These are phyloP conservation scores for Daedaleopsis nitida DNA, from an alignment of 768 basidiomycete genomes.

Conservation along the genomic window DNA sequence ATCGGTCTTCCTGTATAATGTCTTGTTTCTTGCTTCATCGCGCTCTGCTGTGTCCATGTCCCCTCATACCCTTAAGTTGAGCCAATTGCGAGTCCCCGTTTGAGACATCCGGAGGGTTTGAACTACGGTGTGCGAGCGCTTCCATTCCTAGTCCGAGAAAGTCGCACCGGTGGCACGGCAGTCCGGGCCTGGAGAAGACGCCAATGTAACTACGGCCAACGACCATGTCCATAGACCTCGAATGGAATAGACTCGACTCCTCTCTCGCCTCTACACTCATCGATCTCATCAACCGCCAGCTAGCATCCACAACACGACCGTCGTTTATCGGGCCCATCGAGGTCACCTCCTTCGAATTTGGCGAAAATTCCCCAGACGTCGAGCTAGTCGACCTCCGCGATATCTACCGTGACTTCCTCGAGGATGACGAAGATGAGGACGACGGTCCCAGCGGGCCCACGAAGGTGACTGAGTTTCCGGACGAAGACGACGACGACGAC, in stretches of 20 bases:
- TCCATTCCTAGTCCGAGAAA: not conserved
- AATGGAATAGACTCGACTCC: constrained; percentile 84
- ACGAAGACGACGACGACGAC: constrained; percentile 50
- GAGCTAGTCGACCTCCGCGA: constrained; percentile 92
- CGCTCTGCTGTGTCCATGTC: not conserved
- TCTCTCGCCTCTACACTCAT: constrained; percentile 71
- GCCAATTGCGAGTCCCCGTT: not conserved
- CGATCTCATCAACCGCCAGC: constrained; percentile 76
- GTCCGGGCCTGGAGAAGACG: not conserved
- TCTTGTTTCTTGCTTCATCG: not conserved
- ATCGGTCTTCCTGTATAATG: constrained; percentile 15
- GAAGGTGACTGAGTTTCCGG: constrained; percentile 23
- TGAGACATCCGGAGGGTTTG: no score
- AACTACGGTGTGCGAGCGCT: not conserved
- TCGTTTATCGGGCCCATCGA: constrained; percentile 94
- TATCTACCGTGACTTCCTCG: constrained; percentile 93
- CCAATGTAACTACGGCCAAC: not conserved
- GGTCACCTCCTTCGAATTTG: constrained; percentile 87
- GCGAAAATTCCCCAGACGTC: constrained; percentile 77
- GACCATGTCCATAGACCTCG: constrained; percentile 91
- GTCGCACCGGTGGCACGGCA: not conserved
- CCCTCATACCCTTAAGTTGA: not conserved
- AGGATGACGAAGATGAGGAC: constrained; percentile 60
- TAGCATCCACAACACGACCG: constrained; percentile 71
- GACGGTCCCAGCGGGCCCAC: constrained; percentile 20